Evolutionary conservation across 345 rosid species (phyloP), one percentile per base, ranked within the genome.

Genomic region (Anastatica hierochuntica): DNA sequence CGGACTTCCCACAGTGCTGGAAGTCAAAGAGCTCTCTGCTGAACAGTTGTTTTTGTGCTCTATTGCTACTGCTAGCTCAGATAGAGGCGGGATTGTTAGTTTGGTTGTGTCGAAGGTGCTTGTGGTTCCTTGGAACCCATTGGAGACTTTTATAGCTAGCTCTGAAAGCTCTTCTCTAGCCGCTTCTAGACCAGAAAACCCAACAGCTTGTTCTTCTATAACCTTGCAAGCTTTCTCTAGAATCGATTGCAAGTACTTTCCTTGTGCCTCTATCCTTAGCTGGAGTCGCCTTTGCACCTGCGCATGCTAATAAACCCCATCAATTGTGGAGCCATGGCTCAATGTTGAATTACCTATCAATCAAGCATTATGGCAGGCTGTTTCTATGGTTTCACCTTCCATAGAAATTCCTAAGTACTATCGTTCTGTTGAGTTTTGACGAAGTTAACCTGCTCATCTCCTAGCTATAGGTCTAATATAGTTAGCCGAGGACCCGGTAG

Each of bases 211-310:
- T 20, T 90, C 95, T 37, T 63, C 79, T 34, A 87, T 72, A 24
- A 83, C 89, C 74, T 82, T 84, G 71, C 92, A 81, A 35, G 98
- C 98, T 71, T 84, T 90, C 74, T 90, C 98, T 0, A 90, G 82
- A 64, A 90, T 82, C 8, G 85, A 57, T 54, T 90, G 96, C 33
- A 90, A 69, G 74, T 90, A 90, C 64, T 81, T 84, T 43, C 95
- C 77, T 59, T 90, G 98, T 2, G 98, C 79, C 69, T 90, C 96
- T 3, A 87, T 87, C 62, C 95, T 78, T 35, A 84, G 79, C 62
- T 87, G 98, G 47, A 90, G 85, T 10, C 74, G 79, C 18, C 77
- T 77, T 62, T 87, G 98, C 37, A 90, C 96, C 98, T 90, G 84
- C 64, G 34, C 53, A 36, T 49, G 51, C 37, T 57, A 29, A 56